phyloP scores from a whole-genome alignment of 2,329 filamentous ascomycete species.

The Colletotrichum sublineola region DNA sequence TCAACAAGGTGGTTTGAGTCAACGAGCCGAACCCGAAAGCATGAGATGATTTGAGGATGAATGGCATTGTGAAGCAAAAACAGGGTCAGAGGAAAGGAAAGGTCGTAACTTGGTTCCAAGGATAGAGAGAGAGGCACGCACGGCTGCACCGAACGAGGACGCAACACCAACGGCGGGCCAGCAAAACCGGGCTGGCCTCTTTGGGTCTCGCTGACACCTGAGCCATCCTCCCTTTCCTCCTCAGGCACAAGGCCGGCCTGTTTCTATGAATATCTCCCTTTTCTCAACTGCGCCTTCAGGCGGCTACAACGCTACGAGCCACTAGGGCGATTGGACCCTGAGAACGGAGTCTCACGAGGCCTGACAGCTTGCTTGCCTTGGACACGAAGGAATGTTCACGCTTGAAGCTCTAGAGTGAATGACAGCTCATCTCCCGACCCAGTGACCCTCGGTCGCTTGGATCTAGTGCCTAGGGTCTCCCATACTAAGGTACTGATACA shows the following conservation, averaged over 20 bases:
- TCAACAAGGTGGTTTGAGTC: conserved; percentile 17
- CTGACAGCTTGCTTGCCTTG: conserved; percentile 16
- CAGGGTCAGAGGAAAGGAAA: neutral
- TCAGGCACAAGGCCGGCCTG: conserved; percentile 14
- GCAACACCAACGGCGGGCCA: conserved; percentile 17
- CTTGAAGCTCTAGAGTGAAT: conserved; percentile 8
- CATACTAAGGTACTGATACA: neutral
- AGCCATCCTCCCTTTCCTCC: conserved; percentile 2
- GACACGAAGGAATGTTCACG: conserved; percentile 13
- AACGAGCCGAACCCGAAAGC: neutral
- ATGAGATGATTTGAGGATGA: neutral
- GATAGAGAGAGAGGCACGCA: neutral
- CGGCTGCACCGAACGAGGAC: conserved; percentile 10
- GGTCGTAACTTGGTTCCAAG: neutral
- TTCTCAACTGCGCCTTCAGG: conserved; percentile 24
- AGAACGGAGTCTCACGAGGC: conserved; percentile 34
- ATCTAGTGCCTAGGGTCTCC: conserved; percentile 12
- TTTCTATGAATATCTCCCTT: conserved; percentile 42
- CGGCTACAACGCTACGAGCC: conserved; percentile 26
- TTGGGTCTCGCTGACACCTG: conserved; percentile 7
- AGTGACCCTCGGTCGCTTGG: conserved; percentile 11
- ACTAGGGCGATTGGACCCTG: conserved; percentile 30
- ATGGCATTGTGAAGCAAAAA: neutral
- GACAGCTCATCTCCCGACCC: conserved; percentile 32
- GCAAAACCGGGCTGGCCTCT: neutral